Evolutionary conservation across 2,329 filamentous ascomycete genomes (phyloP), one percentile per base, ranked within the genome.

Genomic region (Trichoderma lentiforme): DNA sequence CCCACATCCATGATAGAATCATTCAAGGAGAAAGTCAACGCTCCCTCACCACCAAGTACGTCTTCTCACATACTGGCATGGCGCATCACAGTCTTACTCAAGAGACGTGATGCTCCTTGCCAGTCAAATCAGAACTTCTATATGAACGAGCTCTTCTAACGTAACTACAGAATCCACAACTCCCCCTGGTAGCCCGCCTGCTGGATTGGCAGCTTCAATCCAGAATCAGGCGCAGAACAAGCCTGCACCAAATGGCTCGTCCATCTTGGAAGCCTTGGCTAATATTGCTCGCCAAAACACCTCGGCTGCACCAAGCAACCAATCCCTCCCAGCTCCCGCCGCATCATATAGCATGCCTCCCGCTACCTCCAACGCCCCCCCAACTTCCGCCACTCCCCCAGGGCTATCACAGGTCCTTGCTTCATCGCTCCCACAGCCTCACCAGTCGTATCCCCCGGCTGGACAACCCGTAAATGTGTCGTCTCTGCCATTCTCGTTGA

Each of bases 1-100:
- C 94, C 96, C 30, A 81, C 87, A 56, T 82, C 90, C 69, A 91
- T 97, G 89, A 89, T 99, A 77, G 86, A 87, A 74, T 89, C 89
- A 47, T 97, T 97, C 87, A 95, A 94, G 83, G 88, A 93, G 79
- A 95, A 93, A 82, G 82, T 97, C 77, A 91, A 87, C 74, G 86
- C 89, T 73, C 84, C 88, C 64, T 80, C 85, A 72, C 81, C 85
- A 76, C 85, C 88, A 79, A 90, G 92, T 94, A 93, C 86, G 91
- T 85, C 76, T 75, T 36, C 21, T n/a, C 70, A 12, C 18, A 67
- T 6, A 2, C 34, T 15, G 28, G 9, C 36, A 53, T 21, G n/a
- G 26, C 9, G 36, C 9, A 34, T 57, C 32, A 26, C 47, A 56
- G 32, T 53, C 24, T 14, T 64, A 8, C 15, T 15, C 60, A 14